Base-by-base conservation (phyloP, 225 moss, liverwort and hornwort genomes). In the Straminergon stramineum region DNA sequence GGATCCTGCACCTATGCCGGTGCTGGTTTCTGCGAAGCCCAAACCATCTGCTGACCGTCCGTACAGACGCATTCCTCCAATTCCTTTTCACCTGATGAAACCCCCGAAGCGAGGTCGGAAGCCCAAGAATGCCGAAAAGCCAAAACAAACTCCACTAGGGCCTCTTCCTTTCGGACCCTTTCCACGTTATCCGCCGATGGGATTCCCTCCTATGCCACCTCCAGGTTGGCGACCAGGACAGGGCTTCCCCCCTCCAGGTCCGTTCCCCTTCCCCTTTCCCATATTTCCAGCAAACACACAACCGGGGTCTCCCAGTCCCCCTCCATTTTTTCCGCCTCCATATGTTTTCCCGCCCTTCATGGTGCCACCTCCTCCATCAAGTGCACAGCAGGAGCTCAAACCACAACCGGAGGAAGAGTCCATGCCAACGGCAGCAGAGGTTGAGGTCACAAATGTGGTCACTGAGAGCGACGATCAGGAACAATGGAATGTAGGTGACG, bases 311-410 rank as follows among this genome's bases (percentile, higher is more conserved):
- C 53, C 87, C 22, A 83, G 88, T 63, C 80, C 87, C 84, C 90
- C 94, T 82, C 93, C 96, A 79, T 97, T 92, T 86, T 97, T 94
- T 57, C 94, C 90, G 31, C 94, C 94, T 66, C 93, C 95, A 3
- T 96, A 91, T 90, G 93, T 75, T 84, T 96, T 94, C 86, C 93
- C 93, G 8, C 92, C 92, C 51, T 94, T 93, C 85, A 93, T 94
- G 91, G 73, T 91, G 92, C 90, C 94, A 71, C 88, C 92, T 73
- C 93, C 90, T 58, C 92, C 93, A 48, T 91, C 92, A 71, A 86
- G 56, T 76, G 37, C 58, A 75, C 91, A 94, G 87, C 75, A 90
- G 85, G 90, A 91, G 85, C 91, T 84, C 45, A 90, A 93, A 70
- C 93, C 89, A 75, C 92, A 88, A 86, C 83, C 75, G 27, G 86